Evolutionary conservation across 2,329 filamentous ascomycete species (phyloP), one percentile per base, ranked within the genome.

Genomic region (Lecanicillium sp.): DNA sequence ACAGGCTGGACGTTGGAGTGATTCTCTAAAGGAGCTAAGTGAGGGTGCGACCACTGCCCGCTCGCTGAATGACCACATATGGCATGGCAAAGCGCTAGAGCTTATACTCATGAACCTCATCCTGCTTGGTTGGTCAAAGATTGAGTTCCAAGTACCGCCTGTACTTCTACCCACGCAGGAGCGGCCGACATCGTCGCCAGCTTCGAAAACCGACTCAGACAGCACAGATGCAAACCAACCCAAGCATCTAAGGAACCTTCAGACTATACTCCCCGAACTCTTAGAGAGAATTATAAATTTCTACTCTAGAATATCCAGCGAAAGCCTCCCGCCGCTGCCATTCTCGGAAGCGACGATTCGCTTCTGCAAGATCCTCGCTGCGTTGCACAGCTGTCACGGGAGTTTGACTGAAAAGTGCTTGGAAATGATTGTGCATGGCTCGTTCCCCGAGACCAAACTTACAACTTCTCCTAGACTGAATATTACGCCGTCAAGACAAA

Each of bases 41-140:
- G 90, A 95, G 43, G 86, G 83, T 38, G 88, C 85, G 2, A 75
- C 75, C 9, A 78, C 82, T 49, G 83, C 87, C 13, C 83, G 86
- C 50, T 80, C 78, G 28, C 75, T 85, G 42, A 89, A 87, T 51
- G 92, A 98, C 60, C 86, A 95, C 59, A 59, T 96, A n/a, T 98
- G 92, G 90, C 87, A 95, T 62, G 92, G 85, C 14, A 96, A 96
- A 61, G 89, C 87, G 1, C 69, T 98, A 15, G 94, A 98, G 56
- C 79, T 89, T 19, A 85, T 94, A 43, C 66, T 92, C 33, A 71
- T 94, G 18, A 87, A 83, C 53, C 71, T 96, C 48, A 55, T 96
- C 29, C 75, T 96, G 51, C 78, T 94, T 45, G 84, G 80, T 20
- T 95, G 88, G 85, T 76, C 82, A 27, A 83, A 81, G 4, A 70